phyloP scores from a whole-genome alignment of 805 yeast species.

The Starmera quercuum region DNA sequence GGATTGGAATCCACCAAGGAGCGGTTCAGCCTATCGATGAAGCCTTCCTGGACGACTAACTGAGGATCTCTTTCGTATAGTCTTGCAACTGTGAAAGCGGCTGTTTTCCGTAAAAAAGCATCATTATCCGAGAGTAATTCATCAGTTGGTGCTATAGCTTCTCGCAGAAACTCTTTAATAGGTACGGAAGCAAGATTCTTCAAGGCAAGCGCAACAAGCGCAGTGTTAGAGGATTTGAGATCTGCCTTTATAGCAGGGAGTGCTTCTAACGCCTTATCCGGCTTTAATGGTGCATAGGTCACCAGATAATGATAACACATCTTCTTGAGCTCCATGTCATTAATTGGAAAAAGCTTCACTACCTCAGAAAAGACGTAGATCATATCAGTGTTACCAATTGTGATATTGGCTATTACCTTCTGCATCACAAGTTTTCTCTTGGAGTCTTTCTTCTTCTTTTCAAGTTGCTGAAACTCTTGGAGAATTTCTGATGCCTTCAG shows the following conservation, averaged over 20 bases:
- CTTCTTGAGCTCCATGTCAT: slow-evolving; percentile 64
- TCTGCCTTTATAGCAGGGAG: slow-evolving; percentile 50
- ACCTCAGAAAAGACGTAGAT: slow-evolving; percentile 59
- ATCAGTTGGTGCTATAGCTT: slow-evolving; percentile 32
- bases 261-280: slow-evolving; percentile 47
- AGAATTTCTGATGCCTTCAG: slow-evolving; percentile 24
- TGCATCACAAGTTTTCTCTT: slow-evolving; percentile 46
- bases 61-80: slow-evolving; percentile 48
- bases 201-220: slow-evolving; percentile 51
- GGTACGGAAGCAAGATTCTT: slow-evolving; percentile 58
- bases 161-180: slow-evolving; percentile 39
- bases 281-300: slow-evolving; percentile 52
- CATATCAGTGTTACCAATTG: slow-evolving; percentile 78
- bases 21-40: slow-evolving; percentile 43
- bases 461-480: slow-evolving; percentile 23
- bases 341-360: slow-evolving; percentile 39
- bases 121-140: slow-evolving; percentile 38
- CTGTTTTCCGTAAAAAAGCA: slow-evolving; percentile 57
- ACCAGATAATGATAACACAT: slow-evolving; percentile 62
- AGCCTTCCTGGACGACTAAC: slow-evolving; percentile 32
- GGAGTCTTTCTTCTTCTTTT: slow-evolving; percentile 31
- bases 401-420: slow-evolving; percentile 75
- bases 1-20: slow-evolving; percentile 50
- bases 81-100: slow-evolving; percentile 63
- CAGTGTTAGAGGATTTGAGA: slow-evolving; percentile 36